A percentile compares a stretch with the other conserved stretches of the same genome.
phyloP scores from a whole-genome alignment of 495 filamentous ascomycete genomes.

The Penicillium subrubescens region DNA sequence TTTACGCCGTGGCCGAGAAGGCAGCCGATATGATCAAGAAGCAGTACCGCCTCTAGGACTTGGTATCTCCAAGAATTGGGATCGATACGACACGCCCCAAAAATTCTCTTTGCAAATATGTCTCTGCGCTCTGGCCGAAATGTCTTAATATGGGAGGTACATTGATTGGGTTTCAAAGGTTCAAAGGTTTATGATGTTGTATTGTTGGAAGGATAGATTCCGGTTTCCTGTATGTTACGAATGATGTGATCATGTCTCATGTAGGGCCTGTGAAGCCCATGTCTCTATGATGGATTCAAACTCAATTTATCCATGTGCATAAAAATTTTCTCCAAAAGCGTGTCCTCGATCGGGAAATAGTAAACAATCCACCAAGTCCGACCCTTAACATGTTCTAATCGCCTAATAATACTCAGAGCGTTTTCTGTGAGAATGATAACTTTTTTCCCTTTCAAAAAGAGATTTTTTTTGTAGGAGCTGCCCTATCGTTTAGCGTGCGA shows the following conservation, averaged over 20 bases:
- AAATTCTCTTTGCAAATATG: background rate
- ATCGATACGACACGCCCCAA: background rate
- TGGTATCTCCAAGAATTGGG: background rate
- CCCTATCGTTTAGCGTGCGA: background rate
- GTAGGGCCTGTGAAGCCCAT: background rate
- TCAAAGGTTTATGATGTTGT: background rate
- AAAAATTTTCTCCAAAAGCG: background rate
- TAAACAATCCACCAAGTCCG: background rate
- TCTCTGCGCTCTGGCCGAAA: background rate
- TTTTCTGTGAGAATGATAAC: too few relatives aligned
- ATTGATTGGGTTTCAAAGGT: background rate
- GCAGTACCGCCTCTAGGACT: conserved; percentile 8
- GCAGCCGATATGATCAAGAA: conserved; percentile 45
- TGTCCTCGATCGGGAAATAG: background rate
- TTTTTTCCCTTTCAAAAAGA: too few relatives aligned
- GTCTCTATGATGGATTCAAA: background rate
- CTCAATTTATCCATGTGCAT: background rate
- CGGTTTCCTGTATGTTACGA: background rate
- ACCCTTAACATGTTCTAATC: too few relatives aligned
- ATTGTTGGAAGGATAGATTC: background rate
- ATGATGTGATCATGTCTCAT: conserved; percentile 6
- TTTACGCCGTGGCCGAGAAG: conserved; percentile 64
- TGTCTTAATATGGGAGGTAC: background rate
- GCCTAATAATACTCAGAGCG: too few relatives aligned
- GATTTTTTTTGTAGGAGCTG: background rate